Evolutionary conservation across 805 yeast species (phyloP).

Genomic region (Saturnispora dispora): DNA sequence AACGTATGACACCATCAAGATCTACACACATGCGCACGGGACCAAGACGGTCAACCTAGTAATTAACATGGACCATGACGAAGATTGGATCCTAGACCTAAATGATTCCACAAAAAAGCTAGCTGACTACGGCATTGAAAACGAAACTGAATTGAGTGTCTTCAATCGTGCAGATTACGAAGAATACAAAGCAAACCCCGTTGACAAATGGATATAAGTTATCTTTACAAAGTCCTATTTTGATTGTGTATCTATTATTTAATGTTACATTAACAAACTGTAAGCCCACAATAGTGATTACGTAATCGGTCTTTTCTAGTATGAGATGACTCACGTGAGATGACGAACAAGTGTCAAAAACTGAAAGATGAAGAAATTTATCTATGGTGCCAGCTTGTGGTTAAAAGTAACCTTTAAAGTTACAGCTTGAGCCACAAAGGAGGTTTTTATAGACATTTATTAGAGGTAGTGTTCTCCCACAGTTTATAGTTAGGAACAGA

Average conservation of each 20-base stretch:
- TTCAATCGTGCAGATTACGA: constrained; percentile 62
- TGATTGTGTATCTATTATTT: not conserved
- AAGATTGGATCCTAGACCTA: constrained; percentile 56
- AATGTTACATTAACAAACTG: not conserved
- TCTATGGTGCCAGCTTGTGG: not conserved
- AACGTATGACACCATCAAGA: constrained; percentile 63
- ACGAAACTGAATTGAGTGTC: constrained; percentile 88
- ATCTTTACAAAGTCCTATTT: not conserved
- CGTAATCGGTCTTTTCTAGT: constrained; percentile 1
- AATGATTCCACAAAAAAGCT: constrained; percentile 33
- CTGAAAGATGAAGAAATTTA: not conserved
- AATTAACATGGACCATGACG: constrained; percentile 72
- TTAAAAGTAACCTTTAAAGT: not conserved
- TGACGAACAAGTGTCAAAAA: not conserved
- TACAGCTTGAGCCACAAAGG: not conserved
- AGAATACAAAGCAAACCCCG: constrained; percentile 70
- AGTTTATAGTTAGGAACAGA: not conserved
- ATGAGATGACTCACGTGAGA: not conserved
- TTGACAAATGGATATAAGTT: constrained; percentile 67
- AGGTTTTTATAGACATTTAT: not conserved
- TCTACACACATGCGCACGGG: constrained; percentile 92
- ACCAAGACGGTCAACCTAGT: constrained; percentile 88
- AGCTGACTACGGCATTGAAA: constrained; percentile 50
- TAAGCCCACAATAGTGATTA: not conserved
- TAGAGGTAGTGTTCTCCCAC: not conserved